Evolutionary conservation across 208 protist genomes (phyloP).

Genomic region (Sergeia podlipaevii): DNA sequence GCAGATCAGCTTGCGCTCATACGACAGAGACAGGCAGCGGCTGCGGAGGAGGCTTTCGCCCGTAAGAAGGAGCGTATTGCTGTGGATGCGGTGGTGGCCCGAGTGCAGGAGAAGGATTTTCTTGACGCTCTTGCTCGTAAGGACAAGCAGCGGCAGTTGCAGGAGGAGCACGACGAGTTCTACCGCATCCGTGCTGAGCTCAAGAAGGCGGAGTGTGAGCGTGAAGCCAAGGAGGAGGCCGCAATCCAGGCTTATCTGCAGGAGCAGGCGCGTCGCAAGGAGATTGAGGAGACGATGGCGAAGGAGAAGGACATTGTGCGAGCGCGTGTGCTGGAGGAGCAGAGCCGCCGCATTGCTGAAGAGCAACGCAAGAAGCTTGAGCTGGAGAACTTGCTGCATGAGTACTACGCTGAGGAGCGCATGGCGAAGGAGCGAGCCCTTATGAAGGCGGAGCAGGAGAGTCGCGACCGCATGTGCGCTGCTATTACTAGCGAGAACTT

Average conservation of each 20-base stretch:
- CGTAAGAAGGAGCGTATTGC: conserved; percentile 79
- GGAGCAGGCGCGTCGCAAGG: conserved; percentile 64
- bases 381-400: conserved; percentile 78
- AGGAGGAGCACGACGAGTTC: conserved; percentile 85
- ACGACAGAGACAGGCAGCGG: conserved; percentile 45
- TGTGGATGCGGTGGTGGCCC: conserved; percentile 83
- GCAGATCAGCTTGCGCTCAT: conserved; percentile 76
- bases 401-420: conserved; percentile 90
- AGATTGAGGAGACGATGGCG: conserved; percentile 65
- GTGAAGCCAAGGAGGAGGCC: conserved; percentile 75
- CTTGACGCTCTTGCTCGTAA: conserved; percentile 54
- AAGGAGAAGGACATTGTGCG: conserved; percentile 74
- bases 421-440: conserved; percentile 71
- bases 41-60: conserved; percentile 53
- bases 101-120: conserved; percentile 84
- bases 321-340: conserved; percentile 75
- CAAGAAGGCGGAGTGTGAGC: conserved; percentile 71
- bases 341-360: conserved; percentile 73
- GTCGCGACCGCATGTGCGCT: conserved; percentile 58
- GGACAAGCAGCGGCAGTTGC: conserved; percentile 69
- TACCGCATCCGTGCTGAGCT: conserved; percentile 55
- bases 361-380: conserved; percentile 83
- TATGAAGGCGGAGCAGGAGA: conserved; percentile 59
- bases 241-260: conserved; percentile 76
- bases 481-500: conserved; percentile 66